These are phyloP conservation scores for Penicillium verhagenii DNA, from an alignment of 495 filamentous ascomycete species.

Conservation along the genomic window DNA sequence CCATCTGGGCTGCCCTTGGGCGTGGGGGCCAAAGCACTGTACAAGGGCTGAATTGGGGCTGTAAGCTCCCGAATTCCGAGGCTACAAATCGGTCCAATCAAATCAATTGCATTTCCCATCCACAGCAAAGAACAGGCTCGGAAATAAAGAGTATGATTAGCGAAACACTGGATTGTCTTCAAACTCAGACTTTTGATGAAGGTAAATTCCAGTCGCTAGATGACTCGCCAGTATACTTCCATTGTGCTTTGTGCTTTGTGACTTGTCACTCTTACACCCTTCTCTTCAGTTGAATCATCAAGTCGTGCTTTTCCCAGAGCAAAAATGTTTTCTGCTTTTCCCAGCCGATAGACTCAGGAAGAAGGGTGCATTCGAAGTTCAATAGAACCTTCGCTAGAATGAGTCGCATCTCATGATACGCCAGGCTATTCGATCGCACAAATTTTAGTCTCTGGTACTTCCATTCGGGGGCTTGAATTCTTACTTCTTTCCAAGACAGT, in stretches of 20 bases:
- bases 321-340: neutral
- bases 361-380: neutral
- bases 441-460: neutral
- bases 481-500: constrained; percentile 61
- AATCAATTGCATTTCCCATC: too few species aligned
- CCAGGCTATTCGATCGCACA: constrained; percentile 6
- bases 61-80: too few species aligned
- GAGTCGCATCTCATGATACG: neutral
- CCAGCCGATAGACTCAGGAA: neutral
- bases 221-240: too few species aligned
- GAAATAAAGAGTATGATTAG: too few species aligned
- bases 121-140: too few species aligned
- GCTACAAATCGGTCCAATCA: too few species aligned
- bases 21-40: too few species aligned
- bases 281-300: neutral
- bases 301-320: neutral
- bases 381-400: neutral
- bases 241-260: neutral
- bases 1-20: too few species aligned
- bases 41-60: too few species aligned
- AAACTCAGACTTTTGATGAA: too few species aligned
- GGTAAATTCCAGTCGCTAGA: too few species aligned
- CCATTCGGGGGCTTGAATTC: constrained; percentile 1
- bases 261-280: neutral
- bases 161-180: too few species aligned